phyloP scores from a whole-genome alignment of 768 basidiomycete genomes.

The Hemileccinum rubropunctum region DNA sequence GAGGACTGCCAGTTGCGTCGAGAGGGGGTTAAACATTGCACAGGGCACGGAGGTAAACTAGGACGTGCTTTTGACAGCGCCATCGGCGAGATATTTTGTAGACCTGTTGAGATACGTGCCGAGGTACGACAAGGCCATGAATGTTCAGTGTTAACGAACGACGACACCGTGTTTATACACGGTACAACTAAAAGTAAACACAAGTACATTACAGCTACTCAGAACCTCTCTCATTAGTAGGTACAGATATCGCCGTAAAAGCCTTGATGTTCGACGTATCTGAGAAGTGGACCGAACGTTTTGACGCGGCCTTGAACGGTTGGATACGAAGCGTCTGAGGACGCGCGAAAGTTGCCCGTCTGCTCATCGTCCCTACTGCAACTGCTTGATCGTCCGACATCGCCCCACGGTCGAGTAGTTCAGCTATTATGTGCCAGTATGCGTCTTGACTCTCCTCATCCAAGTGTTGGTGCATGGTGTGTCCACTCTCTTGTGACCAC shows the following conservation, averaged over 20 bases:
- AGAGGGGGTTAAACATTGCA: constrained; percentile 11
- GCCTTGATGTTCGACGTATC: not conserved
- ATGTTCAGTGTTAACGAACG: not conserved
- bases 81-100: constrained; percentile 38
- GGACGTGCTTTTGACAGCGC: constrained; percentile 40
- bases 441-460: constrained; percentile 7
- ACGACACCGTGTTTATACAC: too few species aligned
- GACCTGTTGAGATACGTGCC: constrained; percentile 38
- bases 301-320: constrained; percentile 1
- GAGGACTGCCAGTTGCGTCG: constrained; percentile 44
- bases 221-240: constrained; percentile 5
- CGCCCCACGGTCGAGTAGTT: not conserved
- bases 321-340: constrained; percentile 1
- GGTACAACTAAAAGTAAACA: not conserved
- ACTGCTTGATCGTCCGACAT: not conserved
- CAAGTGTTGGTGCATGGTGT: constrained; percentile 31
- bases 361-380: not conserved
- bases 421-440: not conserved
- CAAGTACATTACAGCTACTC: not conserved
- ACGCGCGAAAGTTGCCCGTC: not conserved
- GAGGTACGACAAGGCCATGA: constrained; percentile 28
- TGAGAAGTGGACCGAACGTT: constrained; percentile 2
- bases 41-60: constrained; percentile 8
- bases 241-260: not conserved
- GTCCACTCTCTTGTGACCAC: constrained; percentile 41